Conservation (phyloP, 2,329 filamentous ascomycete species). For the Aspergillus awamori region DNA sequence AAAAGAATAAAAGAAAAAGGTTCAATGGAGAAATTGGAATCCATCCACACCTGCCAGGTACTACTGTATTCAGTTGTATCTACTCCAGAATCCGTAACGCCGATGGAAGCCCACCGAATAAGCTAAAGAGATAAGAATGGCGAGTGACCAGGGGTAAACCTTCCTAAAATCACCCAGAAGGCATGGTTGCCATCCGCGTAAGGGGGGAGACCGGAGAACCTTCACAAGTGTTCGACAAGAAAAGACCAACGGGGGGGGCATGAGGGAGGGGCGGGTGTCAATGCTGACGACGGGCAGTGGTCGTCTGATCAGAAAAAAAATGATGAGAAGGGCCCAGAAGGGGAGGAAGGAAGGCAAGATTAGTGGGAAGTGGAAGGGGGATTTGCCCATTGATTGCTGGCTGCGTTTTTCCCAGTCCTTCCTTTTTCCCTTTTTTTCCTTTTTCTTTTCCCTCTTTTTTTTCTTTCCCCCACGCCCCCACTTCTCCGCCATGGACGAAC, state of each 20-base stretch:
- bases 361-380: constrained; percentile 2
- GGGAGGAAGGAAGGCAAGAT: constrained; percentile 10
- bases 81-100: constrained; percentile 1
- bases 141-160: constrained; percentile 17
- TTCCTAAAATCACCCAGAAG: constrained; percentile 6
- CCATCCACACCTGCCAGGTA: constrained; percentile 3
- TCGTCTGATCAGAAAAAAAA: constrained; percentile 32
- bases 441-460: neutral
- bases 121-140: constrained; percentile 9
- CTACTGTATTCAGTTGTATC: neutral
- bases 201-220: constrained; percentile 6
- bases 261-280: constrained; percentile 20
- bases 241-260: constrained; percentile 16
- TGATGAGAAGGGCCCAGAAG: constrained; percentile 11
- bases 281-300: constrained; percentile 22
- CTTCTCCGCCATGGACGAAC: constrained; percentile 30
- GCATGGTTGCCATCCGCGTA: constrained; percentile 2
- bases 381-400: constrained; percentile 6
- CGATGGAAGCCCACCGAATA: neutral
- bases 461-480: constrained; percentile 30
- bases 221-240: neutral
- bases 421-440: neutral
- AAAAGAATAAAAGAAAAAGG: neutral
- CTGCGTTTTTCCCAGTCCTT: neutral
- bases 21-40: neutral